These are phyloP conservation scores for Calocybe gangraenosa DNA, from an alignment of 768 basidiomycete genomes.

Conservation along the genomic window DNA sequence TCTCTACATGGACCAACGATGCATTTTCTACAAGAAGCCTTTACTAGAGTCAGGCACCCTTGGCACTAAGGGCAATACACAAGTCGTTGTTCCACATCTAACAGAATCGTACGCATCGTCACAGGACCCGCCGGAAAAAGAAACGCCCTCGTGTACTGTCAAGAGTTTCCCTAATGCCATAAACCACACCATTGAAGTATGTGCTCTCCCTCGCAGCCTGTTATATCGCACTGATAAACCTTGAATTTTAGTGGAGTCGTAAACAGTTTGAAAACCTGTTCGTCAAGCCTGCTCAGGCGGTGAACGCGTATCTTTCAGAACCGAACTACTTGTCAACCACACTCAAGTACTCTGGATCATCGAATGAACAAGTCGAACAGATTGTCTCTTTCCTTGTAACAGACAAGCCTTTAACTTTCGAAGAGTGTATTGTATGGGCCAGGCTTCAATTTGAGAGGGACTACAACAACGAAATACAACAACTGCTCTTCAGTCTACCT, in stretches of 20 bases:
- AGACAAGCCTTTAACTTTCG: constrained; percentile 91
- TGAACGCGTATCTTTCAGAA: constrained; percentile 95
- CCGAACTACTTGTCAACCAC: constrained; percentile 92
- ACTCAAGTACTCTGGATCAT: constrained; percentile 88
- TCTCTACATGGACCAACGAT: constrained; percentile 97
- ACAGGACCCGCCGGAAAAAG: constrained; percentile 98
- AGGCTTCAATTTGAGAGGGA: constrained; percentile 92
- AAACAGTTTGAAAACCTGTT: constrained; percentile 90
- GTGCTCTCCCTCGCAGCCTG: constrained; percentile 14
- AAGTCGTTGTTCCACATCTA: constrained; percentile 89
- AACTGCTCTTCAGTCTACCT: constrained; percentile 89
- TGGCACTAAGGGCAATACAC: constrained; percentile 96
- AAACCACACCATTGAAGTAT: constrained; percentile 93
- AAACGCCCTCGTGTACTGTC: constrained; percentile 93
- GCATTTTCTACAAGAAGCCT: constrained; percentile 94
- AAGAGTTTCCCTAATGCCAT: constrained; percentile 99
- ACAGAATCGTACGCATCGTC: constrained; percentile 98
- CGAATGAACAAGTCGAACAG: constrained; percentile 84
- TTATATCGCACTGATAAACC: not conserved
- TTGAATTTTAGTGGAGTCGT: constrained; percentile 73
- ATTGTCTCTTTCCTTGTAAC: constrained; percentile 87
- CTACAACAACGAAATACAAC: constrained; percentile 90
- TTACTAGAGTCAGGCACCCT: constrained; percentile 96
- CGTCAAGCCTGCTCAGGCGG: constrained; percentile 89
- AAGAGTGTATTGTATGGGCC: constrained; percentile 98